Evolutionary conservation across 768 basidiomycete genomes (phyloP), one percentile per base, ranked within the genome.

Genomic region (Suillus hirtellus): DNA sequence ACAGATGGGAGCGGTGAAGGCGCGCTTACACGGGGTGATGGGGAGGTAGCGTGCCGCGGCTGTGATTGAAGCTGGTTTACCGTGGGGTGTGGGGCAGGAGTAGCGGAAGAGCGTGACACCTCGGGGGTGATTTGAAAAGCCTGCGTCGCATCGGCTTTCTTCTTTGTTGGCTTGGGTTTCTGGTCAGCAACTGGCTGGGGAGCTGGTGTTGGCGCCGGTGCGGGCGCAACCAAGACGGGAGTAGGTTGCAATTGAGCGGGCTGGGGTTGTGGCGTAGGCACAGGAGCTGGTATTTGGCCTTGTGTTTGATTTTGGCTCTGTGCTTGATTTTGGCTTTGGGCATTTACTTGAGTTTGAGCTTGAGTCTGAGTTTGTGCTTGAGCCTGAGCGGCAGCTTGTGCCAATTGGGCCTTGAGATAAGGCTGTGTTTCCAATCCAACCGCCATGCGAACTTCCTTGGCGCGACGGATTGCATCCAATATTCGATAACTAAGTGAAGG

Each of bases 401-500:
- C 65, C 17, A 56, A 17, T 19, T 54, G 34, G 37, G 60, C 38
- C 35, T 59, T 56, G 17, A 53, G 37, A 56, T 21, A 54, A 59
- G 56, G 56, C 35, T 58, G 56, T 1, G 38, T 58, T 42, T 58
- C 38, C 17, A 58, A 42, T 42, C 56, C 56, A 58, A 58, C 68
- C 12, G 68, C 72, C 38, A 69, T 67, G 24, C 73, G 74, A 54
- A 38, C 68, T 65, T 76, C 74, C 61, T 65, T 66, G 64, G 63
- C 64, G 0, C 70, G 75, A 60, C 73, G 76, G 55, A 84, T 72
- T 42, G 80, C 75, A 19, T 90, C 88, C 75, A 89, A 68, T 67
- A 89, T 79, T 38, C 80, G 78, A 71, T 86, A 89, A 61, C 88
- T 89, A 49, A 42, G 35, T 38, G 27, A 15, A 40, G 38, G 31